Base-by-base conservation (phyloP, 2,329 filamentous ascomycete species). In the Pseudocercospora cruenta region DNA sequence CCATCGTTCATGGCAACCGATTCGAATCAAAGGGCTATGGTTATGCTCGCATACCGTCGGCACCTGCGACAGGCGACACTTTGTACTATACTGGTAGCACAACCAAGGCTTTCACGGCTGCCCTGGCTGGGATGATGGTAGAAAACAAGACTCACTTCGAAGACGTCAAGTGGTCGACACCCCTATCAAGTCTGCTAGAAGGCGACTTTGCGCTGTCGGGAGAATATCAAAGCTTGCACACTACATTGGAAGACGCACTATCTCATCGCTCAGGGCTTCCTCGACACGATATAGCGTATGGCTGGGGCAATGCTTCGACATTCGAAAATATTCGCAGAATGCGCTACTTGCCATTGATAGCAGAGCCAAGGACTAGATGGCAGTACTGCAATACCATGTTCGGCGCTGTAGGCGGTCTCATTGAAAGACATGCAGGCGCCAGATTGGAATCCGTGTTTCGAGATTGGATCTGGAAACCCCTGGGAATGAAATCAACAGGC, bases 321-420 rank as follows among this genome's bases (percentile, higher is more conserved):
- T 45, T 72, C 60, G 62, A 80, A 70, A 75, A 71, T 2, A 73
- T 78, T 0, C 74, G 81, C 33, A 81, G 80, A 31, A 68, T 87
- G 26, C 78, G 85, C 3, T 71, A 84, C 67, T 73, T 87, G 14
- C 79, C 81, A 2, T 68, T 83, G 67, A 78, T 78, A 0, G 73
- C 75, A 7, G 81, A 84, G 67, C 79, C 83, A 4, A 78, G 86
- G 1, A 77, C 79, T 1, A 76, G 70, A 59, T 86, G 77, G 63
- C 77, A 82, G 64, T 87, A 87, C 71, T 81, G 78, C 71, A 86
- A 87, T 71, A 75, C 81, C 65, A 85, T 86, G 80, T 87, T 79
- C 70, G 76, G 76, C 0, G 78, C 78, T 1, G 78, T 80, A 3
- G 80, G 80, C 3, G 77, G 84, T 66, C 77, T 85, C 0, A 71